A percentile compares a stretch with the other conserved stretches of the same genome.
phyloP scores from a whole-genome alignment of 2,329 filamentous ascomycete genomes.

The Sclerotinia nivalis region DNA sequence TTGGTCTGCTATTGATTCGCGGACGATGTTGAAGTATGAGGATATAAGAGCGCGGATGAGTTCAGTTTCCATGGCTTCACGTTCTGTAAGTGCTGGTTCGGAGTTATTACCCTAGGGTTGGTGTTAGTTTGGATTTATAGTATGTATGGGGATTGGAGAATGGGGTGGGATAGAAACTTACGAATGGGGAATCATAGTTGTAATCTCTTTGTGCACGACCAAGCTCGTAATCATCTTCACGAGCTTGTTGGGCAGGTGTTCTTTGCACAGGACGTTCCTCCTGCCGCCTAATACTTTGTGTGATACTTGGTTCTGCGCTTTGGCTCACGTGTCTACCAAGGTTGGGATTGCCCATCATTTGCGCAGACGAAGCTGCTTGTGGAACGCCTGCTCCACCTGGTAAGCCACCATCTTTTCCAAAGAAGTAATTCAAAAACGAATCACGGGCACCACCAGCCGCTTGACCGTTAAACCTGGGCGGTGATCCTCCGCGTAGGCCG shows the following conservation, averaged over 20 bases:
- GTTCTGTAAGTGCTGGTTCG: slow-evolving; percentile 88
- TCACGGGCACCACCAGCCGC: slow-evolving; percentile 69
- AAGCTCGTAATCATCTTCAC: slow-evolving; percentile 44
- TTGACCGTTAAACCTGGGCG: slow-evolving; percentile 61
- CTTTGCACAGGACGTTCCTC: slow-evolving; percentile 48
- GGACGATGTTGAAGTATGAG: slow-evolving; percentile 98
- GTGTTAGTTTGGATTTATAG: slow-evolving; percentile 23
- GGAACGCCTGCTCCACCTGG: slow-evolving; percentile 45
- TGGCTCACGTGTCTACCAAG: slow-evolving; percentile 71
- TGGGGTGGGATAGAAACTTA: slow-evolving; percentile 43
- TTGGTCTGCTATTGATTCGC: slow-evolving; percentile 97
- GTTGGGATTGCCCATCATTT: slow-evolving; percentile 42
- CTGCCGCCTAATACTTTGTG: slow-evolving; percentile 76
- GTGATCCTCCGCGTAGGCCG: slow-evolving; percentile 61
- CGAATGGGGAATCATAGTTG: slow-evolving; percentile 49
- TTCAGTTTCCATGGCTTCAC: slow-evolving; percentile 96
- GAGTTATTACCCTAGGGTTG: slow-evolving; percentile 55
- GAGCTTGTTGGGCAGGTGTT: slow-evolving; percentile 54
- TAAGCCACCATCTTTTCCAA: slow-evolving; percentile 82
- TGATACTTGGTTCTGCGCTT: slow-evolving; percentile 75
- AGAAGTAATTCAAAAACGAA: slow-evolving; percentile 98
- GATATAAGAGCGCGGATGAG: slow-evolving; percentile 95
- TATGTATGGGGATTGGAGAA: background rate
- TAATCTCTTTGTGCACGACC: slow-evolving; percentile 41
- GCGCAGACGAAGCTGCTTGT: slow-evolving; percentile 39